Conservation (phyloP, 1,284 basidiomycete species). For the Laetiporus sulphureus region DNA sequence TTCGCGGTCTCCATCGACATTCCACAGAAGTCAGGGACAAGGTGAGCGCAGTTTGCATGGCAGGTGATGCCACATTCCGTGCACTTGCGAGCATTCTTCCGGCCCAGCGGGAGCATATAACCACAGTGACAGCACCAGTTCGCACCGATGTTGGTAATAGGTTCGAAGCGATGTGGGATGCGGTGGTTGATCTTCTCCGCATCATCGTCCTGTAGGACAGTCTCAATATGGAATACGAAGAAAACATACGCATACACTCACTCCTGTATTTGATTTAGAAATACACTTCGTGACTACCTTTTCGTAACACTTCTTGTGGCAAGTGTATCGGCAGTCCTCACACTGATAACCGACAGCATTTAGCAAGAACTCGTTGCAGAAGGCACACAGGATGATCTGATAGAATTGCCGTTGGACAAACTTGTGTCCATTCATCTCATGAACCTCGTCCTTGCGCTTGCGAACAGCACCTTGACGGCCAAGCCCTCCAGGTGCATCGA, state of each 20-base stretch:
- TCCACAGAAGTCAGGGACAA: constrained; percentile 98
- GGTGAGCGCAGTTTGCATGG: constrained; percentile 95
- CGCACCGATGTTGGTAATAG: constrained; percentile 94
- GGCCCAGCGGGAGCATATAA: constrained; percentile 94
- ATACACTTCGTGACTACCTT: constrained; percentile 99
- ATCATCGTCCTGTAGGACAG: constrained; percentile 71
- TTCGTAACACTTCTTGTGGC: constrained; percentile 98
- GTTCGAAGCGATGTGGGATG: constrained; percentile 97
- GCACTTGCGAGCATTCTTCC: constrained; percentile 95
- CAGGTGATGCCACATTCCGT: constrained; percentile 95
- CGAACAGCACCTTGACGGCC: constrained; percentile 97
- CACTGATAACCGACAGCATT: constrained; percentile 98
- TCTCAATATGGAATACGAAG: neutral
- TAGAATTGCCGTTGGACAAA: constrained; percentile 98
- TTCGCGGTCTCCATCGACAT: constrained; percentile 99
- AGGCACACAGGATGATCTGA: constrained; percentile 96
- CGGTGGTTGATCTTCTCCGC: constrained; percentile 99
- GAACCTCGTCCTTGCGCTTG: constrained; percentile 96
- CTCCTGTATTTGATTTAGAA: constrained; percentile 91
- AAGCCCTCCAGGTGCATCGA: constrained; percentile 85
- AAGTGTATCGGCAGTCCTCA: constrained; percentile 98
- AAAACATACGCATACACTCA: constrained; percentile 34
- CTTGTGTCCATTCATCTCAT: constrained; percentile 99
- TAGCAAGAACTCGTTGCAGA: constrained; percentile 96
- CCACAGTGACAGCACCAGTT: constrained; percentile 99